Base-by-base conservation (phyloP, 192 early-diverging fungal genomes). In the Coemansia sp. region DNA sequence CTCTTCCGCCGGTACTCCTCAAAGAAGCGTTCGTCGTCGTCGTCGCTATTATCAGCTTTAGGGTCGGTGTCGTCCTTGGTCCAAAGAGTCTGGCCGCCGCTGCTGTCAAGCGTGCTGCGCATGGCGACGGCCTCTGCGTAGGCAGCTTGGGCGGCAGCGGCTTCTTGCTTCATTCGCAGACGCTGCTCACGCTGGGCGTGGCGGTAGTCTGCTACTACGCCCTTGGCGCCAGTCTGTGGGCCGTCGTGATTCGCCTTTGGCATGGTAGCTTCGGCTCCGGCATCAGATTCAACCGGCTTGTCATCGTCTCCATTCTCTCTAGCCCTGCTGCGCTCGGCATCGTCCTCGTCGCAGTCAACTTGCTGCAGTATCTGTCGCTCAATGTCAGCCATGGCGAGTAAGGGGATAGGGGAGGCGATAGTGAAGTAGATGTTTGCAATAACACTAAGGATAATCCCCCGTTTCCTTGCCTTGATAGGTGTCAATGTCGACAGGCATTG, bases 211-310 rank as follows among this genome's bases (percentile, higher is more conserved):
- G 81, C 81, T 2, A 84, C 29, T 9, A 84, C 76, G 12, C 81
- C 76, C 61, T 79, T 78, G 62, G 73, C 76, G 22, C 81, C 81
- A 46, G 81, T 84, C 68, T 84, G 81, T 12, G 81, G 73, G 6
- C 81, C 81, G 12, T 68, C 57, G 46, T 70, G 76, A 18, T 34
- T 29, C 18, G 5, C 43, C 16, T 41, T n/a, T 15, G 68, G 41
- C 6, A 10, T 36, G 18, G 29, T 38, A 18, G 8, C 18, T 11
- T 58, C 55, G 18, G 34, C 47, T 22, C 38, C 49, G 1, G 36
- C 12, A 10, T 29, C 34, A 7, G 13, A 2, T 20, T 10, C 22
- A 8, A 33, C 36, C 6, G 34, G 24, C 18, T 46, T 43, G 49
- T 34, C 39, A 27, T 41, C 53, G 27, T 70, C 74, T 36, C 61